Conservation (phyloP, 2,329 filamentous ascomycete species). For the Penicillium verrucosum region DNA sequence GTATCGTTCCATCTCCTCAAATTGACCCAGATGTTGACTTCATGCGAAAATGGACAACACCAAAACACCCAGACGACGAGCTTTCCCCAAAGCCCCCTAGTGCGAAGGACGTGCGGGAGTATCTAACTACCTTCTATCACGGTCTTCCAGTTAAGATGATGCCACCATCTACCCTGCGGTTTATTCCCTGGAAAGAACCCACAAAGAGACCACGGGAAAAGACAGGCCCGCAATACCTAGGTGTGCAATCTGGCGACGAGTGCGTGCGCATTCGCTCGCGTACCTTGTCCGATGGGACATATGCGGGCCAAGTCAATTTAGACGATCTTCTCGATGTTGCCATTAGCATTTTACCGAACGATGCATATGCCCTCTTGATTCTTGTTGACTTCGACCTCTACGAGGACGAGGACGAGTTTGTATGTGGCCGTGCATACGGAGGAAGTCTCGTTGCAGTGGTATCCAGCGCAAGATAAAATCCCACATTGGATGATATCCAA, state of each 20-base stretch:
- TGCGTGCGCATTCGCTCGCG: constrained; percentile 54
- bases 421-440: constrained; percentile 65
- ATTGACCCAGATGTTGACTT: constrained; percentile 37
- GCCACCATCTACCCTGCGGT: constrained; percentile 38
- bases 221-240: constrained; percentile 40
- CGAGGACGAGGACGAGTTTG: constrained; percentile 63
- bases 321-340: constrained; percentile 60
- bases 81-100: constrained; percentile 8
- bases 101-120: constrained; percentile 38
- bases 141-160: constrained; percentile 51
- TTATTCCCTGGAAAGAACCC: constrained; percentile 48
- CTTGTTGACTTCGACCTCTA: constrained; percentile 62
- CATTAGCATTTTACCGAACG: constrained; percentile 51
- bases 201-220: not conserved
- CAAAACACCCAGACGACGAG: constrained; percentile 18
- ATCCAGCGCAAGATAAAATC: constrained; percentile 60
- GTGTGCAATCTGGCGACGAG: constrained; percentile 41
- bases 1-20: constrained; percentile 50
- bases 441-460: constrained; percentile 61
- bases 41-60: constrained; percentile 46
- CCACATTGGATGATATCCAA: constrained; percentile 44
- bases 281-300: constrained; percentile 47
- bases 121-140: constrained; percentile 53
- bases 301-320: constrained; percentile 51
- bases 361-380: constrained; percentile 59